phyloP scores from a whole-genome alignment of 2,329 filamentous ascomycete species.

The Davidsoniella neocaledoniae region DNA sequence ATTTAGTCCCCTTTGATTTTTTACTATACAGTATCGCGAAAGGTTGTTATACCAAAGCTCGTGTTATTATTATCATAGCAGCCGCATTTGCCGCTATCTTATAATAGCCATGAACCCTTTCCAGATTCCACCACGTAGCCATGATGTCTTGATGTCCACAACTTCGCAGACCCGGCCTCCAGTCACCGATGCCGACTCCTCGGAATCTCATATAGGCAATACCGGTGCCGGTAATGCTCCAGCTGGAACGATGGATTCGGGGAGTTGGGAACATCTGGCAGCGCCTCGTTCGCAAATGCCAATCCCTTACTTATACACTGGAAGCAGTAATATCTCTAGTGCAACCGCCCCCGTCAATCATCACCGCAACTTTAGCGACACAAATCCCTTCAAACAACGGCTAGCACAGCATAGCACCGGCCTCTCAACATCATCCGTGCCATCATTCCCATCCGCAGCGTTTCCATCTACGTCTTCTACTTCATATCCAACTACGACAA shows the following conservation, averaged over 20 bases:
- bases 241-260: background rate
- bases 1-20: too few relatives aligned
- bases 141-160: too few relatives aligned
- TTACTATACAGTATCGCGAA: too few relatives aligned
- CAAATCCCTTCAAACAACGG: conserved; percentile 5
- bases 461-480: background rate
- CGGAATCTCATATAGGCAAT: too few relatives aligned
- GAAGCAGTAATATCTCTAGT: background rate
- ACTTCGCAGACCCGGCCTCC: too few relatives aligned
- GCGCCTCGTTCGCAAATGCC: too few relatives aligned
- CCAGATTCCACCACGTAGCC: background rate
- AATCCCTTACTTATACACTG: too few relatives aligned
- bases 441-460: background rate
- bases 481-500: too few relatives aligned
- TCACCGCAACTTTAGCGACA: conserved; percentile 1
- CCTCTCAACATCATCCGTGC: background rate
- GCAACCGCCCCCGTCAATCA: background rate
- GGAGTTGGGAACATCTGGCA: too few relatives aligned
- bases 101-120: background rate
- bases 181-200: too few relatives aligned
- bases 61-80: too few relatives aligned
- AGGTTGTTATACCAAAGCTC: too few relatives aligned
- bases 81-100: background rate
- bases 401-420: conserved; percentile 2
- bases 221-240: background rate